Percentiles rank a stretch among this genome's conserved stretches.
Conservation (phyloP, 306 rosid species). For the Cajanus cajan region DNA sequence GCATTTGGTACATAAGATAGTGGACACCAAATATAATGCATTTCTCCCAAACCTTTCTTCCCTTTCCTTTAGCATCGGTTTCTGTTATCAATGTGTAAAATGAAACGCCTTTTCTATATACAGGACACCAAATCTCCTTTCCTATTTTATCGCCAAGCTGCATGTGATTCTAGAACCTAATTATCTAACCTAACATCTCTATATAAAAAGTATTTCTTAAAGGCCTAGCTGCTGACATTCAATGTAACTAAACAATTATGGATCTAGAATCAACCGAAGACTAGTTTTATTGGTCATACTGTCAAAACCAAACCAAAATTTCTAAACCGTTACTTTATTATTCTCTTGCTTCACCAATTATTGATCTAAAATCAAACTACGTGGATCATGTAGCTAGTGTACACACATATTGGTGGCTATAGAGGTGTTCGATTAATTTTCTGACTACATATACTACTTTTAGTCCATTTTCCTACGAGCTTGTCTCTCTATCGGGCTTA, state of each 20-base stretch:
- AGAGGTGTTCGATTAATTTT: neutral
- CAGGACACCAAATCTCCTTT: conserved; percentile 24
- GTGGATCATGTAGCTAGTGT: neutral
- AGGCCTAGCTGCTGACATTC: conserved; percentile 2
- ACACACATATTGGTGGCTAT: neutral
- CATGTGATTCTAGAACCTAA: conserved; percentile 40
- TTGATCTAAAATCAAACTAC: conserved; percentile 9
- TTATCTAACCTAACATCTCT: conserved; percentile 22
- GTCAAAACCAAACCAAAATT: neutral
- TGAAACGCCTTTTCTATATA: conserved; percentile 40
- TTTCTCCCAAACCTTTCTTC: conserved; percentile 36
- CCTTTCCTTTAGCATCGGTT: conserved; percentile 30
- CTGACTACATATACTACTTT: conserved; percentile 10
- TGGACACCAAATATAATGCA: conserved; percentile 38
- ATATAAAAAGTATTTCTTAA: neutral
- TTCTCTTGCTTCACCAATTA: conserved; percentile 36
- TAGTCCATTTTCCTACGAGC: neutral
- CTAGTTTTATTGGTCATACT: neutral
- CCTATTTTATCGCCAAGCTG: conserved; percentile 19
- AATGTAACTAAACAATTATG: neutral
- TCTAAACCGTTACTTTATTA: neutral
- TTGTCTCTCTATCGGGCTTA: neutral
- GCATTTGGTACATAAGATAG: conserved; percentile 21
- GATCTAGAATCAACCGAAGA: neutral
- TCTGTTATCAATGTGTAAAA: conserved; percentile 39